Conservation (phyloP, 2,329 filamentous ascomycete species). For the Aspergillus sp. region DNA sequence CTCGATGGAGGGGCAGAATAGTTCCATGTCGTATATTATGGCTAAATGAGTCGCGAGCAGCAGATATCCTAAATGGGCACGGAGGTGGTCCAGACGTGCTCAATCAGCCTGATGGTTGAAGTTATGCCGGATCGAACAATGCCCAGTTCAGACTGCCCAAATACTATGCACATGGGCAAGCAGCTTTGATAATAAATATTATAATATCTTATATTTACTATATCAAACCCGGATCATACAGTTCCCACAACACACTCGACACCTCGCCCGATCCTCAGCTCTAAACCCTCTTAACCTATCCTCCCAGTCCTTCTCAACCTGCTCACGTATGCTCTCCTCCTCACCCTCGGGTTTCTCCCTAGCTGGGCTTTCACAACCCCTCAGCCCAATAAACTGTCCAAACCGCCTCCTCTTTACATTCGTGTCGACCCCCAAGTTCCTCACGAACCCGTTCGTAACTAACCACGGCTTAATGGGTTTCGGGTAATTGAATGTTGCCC, state of each 20-base stretch:
- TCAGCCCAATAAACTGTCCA: constrained; percentile 45
- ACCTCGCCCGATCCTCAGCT: background rate
- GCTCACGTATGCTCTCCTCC: background rate
- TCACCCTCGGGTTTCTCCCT: background rate
- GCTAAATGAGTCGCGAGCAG: background rate
- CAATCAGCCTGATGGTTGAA: background rate
- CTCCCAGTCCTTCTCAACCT: constrained; percentile 11
- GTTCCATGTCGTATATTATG: background rate
- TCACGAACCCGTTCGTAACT: constrained; percentile 13
- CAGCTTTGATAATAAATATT: background rate
- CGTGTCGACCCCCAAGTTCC: constrained; percentile 27
- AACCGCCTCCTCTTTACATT: constrained; percentile 42
- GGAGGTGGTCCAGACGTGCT: background rate
- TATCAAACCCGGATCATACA: background rate
- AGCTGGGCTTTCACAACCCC: constrained; percentile 34
- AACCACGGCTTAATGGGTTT: constrained; percentile 31
- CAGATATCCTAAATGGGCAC: background rate
- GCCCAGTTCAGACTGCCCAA: too few species aligned
- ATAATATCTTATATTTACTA: background rate
- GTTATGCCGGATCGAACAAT: too few species aligned
- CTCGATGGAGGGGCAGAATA: background rate
- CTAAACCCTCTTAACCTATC: background rate
- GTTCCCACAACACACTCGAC: too few species aligned
- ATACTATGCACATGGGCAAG: too few species aligned
- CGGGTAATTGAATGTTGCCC: constrained; percentile 37